Evolutionary conservation across 805 yeast genomes (phyloP).

Genomic region (Tetrapisispora nanseiensis): DNA sequence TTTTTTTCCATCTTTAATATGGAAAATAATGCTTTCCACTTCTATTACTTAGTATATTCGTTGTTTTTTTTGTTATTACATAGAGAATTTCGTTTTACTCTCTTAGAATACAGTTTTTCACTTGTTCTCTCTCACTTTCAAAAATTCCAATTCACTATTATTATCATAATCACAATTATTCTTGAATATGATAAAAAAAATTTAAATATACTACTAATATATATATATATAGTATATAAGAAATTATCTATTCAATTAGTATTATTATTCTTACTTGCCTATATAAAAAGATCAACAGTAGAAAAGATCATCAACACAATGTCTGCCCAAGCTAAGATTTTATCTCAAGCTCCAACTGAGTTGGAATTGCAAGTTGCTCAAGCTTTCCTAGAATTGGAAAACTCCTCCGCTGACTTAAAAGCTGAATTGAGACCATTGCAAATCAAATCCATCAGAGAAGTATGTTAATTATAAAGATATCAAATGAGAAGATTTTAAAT

Average conservation of each 20-base stretch:
- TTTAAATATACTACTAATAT: background rate
- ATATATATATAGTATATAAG: background rate
- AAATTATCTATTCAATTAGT: background rate
- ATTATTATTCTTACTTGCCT: too few relatives aligned
- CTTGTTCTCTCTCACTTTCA: background rate
- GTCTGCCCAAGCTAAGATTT: conserved; percentile 92
- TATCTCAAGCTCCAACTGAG: conserved; percentile 92
- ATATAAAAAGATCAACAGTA: conserved; percentile 2
- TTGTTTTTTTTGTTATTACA: background rate
- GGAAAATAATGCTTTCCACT: background rate
- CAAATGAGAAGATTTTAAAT: too few relatives aligned
- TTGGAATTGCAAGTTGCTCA: conserved; percentile 99
- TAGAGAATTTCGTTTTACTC: background rate
- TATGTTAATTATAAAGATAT: conserved; percentile 25
- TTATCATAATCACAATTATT: conserved; percentile 1
- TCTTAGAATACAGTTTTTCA: background rate
- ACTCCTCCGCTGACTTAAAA: conserved; percentile 88
- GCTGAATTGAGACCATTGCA: conserved; percentile 97
- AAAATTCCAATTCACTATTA: background rate
- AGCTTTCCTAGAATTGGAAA: conserved; percentile 94
- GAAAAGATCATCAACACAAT: conserved; percentile 35
- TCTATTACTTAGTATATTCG: background rate
- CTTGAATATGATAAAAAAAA: conserved; percentile 1
- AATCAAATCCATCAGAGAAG: conserved; percentile 95
- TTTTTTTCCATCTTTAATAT: background rate